Base-by-base conservation (phyloP, 2,329 filamentous ascomycete species). In the Thielaviopsis punctulata region DNA sequence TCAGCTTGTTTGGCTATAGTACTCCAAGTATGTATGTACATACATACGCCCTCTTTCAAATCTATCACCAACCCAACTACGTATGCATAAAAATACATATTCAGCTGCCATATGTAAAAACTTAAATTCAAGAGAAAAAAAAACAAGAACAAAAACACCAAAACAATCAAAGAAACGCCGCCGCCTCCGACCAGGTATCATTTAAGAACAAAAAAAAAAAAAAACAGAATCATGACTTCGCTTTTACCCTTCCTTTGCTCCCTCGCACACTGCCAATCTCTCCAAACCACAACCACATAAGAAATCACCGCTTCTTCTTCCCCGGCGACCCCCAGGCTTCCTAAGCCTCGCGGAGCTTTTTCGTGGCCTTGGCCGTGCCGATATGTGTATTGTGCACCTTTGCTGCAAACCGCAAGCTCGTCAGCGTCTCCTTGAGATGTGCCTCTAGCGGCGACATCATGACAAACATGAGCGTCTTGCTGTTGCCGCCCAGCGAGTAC, bases 391-490 rank as follows among this genome's bases (percentile, higher is more conserved):
- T 93, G 68, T 87, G 80, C 57, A 89, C 82, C 76, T 95, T 96
- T 30, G 86, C 93, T 15, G 92, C 92, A 66, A 98, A 98, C 62
- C 92, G 84, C 66, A 98, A 73, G 72, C 88, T 95, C 45, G 89
- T 95, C 63, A 95, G 72, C 2, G 89, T 95, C 72, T 98, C 92
- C 61, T 83, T 84, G 58, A 95, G 71, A 69, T 96, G 92, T 5
- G 81, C 84, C 69, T 93, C 86, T 55, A 96, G 71, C 30, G 92
- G 92, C 59, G 84, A 92, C 53, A 95, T 85, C 89, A 96, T 96
- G 64, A 96, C 87, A 65, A 98, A 95, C 92, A 98, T 98, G 60
- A 98, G 81, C 0, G 92, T 98, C 69, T 95, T 94, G 59, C 84
- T 92, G 65, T 95, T 95, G 15, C 92, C 92, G 3, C 92, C 90